These are phyloP conservation scores for Senna siamea DNA, from an alignment of 306 rosid genomes.

Conservation along the genomic window DNA sequence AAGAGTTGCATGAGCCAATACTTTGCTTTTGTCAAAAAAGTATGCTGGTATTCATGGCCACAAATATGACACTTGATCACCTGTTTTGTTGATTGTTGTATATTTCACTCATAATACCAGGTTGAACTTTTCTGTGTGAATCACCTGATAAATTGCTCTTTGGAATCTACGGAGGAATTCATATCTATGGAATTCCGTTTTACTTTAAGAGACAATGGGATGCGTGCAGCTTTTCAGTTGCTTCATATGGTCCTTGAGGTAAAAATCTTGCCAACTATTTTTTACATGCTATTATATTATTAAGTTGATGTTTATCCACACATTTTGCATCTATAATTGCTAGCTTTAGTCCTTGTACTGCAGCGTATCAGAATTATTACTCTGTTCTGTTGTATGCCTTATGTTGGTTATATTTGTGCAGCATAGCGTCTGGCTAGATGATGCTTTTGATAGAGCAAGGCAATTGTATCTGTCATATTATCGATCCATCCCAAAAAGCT, in stretches of 20 bases:
- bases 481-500: slow-evolving; percentile 96
- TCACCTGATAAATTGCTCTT: slow-evolving; percentile 92
- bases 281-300: neutral
- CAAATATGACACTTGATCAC: slow-evolving; percentile 22
- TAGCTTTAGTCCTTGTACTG: slow-evolving; percentile 15
- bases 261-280: slow-evolving; percentile 34
- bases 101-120: slow-evolving; percentile 48
- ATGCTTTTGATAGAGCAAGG: slow-evolving; percentile 95
- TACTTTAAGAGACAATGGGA: slow-evolving; percentile 91
- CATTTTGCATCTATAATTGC: slow-evolving; percentile 23
- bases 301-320: slow-evolving; percentile 2
- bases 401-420: slow-evolving; percentile 58
- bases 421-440: slow-evolving; percentile 99
- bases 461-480: slow-evolving; percentile 92
- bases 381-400: slow-evolving; percentile 24
- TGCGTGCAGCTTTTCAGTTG: slow-evolving; percentile 98
- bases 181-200: slow-evolving; percentile 98
- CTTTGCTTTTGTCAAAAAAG: neutral
- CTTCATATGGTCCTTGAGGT: slow-evolving; percentile 99
- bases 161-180: slow-evolving; percentile 98
- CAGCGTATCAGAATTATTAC: neutral
- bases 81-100: slow-evolving; percentile 32
- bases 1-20: neutral
- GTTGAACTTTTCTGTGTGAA: slow-evolving; percentile 98
- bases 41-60: neutral